Percentiles rank a stretch among this genome's conserved stretches.
Evolutionary conservation across 2,329 filamentous ascomycete genomes (phyloP).

Genomic region (Pseudocercospora fijiensis): DNA sequence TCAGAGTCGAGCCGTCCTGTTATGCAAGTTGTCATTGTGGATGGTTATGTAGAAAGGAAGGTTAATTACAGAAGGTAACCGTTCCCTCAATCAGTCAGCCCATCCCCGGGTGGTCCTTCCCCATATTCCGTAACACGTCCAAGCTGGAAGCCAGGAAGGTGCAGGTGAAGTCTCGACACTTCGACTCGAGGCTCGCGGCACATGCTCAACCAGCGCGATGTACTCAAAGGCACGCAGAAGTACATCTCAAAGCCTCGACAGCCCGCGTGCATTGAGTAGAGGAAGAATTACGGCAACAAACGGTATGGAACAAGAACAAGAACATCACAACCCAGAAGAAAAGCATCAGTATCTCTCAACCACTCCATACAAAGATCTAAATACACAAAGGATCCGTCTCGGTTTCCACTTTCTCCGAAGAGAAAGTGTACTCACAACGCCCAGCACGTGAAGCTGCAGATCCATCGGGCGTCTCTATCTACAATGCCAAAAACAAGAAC

Average conservation of each 20-base stretch:
- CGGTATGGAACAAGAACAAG: too few species aligned
- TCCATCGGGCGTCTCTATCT: conserved; percentile 6
- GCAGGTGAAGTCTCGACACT: background rate
- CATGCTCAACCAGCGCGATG: background rate
- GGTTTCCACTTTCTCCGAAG: conserved; percentile 1
- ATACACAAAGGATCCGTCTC: background rate
- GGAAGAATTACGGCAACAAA: too few species aligned
- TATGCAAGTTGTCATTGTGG: too few species aligned
- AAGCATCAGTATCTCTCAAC: background rate
- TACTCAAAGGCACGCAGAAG: background rate
- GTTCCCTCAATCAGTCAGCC: too few species aligned
- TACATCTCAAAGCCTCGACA: background rate
- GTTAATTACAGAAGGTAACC: too few species aligned
- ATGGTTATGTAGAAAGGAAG: too few species aligned
- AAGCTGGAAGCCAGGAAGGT: background rate
- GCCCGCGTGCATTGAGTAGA: background rate
- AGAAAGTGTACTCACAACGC: conserved; percentile 6
- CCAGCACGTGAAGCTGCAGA: conserved; percentile 10
- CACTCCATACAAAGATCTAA: background rate
- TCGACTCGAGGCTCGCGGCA: background rate
- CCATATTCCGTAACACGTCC: too few species aligned
- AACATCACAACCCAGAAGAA: too few species aligned
- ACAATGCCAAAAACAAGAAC: background rate
- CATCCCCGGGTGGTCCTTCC: too few species aligned
- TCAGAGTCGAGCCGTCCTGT: background rate